Conservation (phyloP, 768 basidiomycete genomes). For the Tephrocybe sp. region DNA sequence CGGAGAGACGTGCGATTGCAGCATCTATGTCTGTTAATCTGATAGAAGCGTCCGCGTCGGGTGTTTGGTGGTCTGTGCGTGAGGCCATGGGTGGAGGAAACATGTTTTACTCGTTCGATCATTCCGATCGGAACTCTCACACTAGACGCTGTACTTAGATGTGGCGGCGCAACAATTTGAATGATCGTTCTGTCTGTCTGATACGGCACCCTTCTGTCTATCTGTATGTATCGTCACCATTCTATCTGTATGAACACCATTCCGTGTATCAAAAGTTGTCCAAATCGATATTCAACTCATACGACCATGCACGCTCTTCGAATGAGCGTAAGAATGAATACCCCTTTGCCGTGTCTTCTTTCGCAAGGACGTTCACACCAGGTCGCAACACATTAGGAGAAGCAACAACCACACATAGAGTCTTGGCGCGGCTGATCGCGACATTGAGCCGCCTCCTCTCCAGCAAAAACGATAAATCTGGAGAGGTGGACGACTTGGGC, state of each 20-base stretch:
- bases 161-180: no score
- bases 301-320: conserved; percentile 50
- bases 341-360: conserved; percentile 45
- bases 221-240: background rate
- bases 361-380: conserved; percentile 40
- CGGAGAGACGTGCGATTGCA: conserved; percentile 82
- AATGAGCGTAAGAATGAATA: conserved; percentile 49
- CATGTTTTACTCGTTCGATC: conserved; percentile 16
- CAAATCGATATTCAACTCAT: conserved; percentile 34
- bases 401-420: conserved; percentile 47
- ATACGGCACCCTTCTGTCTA: no score
- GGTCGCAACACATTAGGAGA: conserved; percentile 45
- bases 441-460: conserved; percentile 52
- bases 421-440: conserved; percentile 53
- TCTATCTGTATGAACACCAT: background rate
- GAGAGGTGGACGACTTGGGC: conserved; percentile 29
- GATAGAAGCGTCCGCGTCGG: conserved; percentile 59
- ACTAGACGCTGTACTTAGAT: no score
- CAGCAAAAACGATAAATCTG: conserved; percentile 44
- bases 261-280: conserved; percentile 28
- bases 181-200: no score
- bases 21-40: conserved; percentile 85
- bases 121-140: background rate
- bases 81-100: conserved; percentile 21
- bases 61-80: background rate